Base-by-base conservation (phyloP, 306 rosid genomes). In the Hippophae tibetana region DNA sequence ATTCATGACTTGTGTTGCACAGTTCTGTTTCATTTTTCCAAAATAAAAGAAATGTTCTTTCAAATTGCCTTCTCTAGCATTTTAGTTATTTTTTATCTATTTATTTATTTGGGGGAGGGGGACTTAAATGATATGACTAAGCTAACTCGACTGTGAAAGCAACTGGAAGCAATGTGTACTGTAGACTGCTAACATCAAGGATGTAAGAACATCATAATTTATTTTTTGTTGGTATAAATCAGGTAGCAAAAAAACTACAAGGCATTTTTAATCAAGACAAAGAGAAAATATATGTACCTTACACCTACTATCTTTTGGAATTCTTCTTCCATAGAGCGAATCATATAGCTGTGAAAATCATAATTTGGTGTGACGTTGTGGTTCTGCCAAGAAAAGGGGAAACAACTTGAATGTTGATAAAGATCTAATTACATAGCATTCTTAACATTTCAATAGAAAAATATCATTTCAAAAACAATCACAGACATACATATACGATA, bases 291-390 rank as follows among this genome's bases (percentile, higher is more conserved):
- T 18, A 18, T 18, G 23, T 13, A 88, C 99, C 99, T 92, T 79
- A 92, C 99, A 69, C 99, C 99, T 75, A 92, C 96, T 58, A 92
- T 92, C 78, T 63, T 85, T 75, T 84, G 96, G 79, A 92, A 92
- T 74, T 92, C 96, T 76, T 92, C 99, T 80, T 92, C 99, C 99
- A 88, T 92, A 5, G 99, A 92, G 42, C 90, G 88, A 72, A 92
- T 76, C 99, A 92, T 92, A 61, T 92, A 92, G 89, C 93, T 88
- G 75, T 92, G 99, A 60, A 92, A 92, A 76, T 92, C 99, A 69
- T 88, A 92, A 56, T 76, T 85, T 38, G 49, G 60, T 42, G 81
- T 47, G 64, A 88, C 88, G 76, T 88, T 69, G 85, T 92, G 99
- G 75, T 92, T 92, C 99, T 92, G 90, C 57, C 72, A 75, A 61